Evolutionary conservation across 352 stramenopile species (phyloP), one percentile per base, ranked within the genome.

Genomic region (Phytophthora hibernalis): DNA sequence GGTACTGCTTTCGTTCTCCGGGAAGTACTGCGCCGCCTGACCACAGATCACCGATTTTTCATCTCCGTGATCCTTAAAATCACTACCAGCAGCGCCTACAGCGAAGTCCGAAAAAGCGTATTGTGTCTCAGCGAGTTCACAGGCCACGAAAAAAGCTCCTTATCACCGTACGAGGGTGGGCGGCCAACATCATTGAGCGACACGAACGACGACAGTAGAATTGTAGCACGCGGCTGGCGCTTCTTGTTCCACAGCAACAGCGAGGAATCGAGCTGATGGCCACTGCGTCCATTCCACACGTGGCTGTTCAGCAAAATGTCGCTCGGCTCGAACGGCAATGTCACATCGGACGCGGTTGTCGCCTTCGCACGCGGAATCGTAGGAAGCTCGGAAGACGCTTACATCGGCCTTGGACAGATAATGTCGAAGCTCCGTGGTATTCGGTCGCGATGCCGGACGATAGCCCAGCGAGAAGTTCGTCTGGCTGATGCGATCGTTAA

Each of bases 231-330:
- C 8, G 65, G 68, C 48, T 91, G 80, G 18, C 65, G 57, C 7
- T 68, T 51, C 65, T 89, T 89, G 48, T 49, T 88, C 82, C 82
- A 91, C 0, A 89, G 68, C 31, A 87, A 35, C 20, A 91, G 40
- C 12, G 82, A 87, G 45, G 82, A 86, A 54, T 91, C 82, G 42
- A 83, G 69, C n/a, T 87, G 76, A 18, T 89, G 77, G 33, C 82
- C 79, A 5, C 77, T 71, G 1, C 70, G 79, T 21, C 72, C 57
- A 31, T 83, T 89, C 77, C 79, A 90, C 42, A 72, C 43, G 51
- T 89, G 76, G 21, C 72, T 86, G 5, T 56, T 72, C 9, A 83
- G 54, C 15, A 83, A 35, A 44, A 80, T 70, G 18, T 79, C 72
- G 55, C 76, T 83, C 26, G 76, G 72, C n/a, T 76, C 56, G 30